Evolutionary conservation across 140 eudicot genomes (phyloP), one percentile per base, ranked within the genome.

Genomic region (Cichorium intybus): DNA sequence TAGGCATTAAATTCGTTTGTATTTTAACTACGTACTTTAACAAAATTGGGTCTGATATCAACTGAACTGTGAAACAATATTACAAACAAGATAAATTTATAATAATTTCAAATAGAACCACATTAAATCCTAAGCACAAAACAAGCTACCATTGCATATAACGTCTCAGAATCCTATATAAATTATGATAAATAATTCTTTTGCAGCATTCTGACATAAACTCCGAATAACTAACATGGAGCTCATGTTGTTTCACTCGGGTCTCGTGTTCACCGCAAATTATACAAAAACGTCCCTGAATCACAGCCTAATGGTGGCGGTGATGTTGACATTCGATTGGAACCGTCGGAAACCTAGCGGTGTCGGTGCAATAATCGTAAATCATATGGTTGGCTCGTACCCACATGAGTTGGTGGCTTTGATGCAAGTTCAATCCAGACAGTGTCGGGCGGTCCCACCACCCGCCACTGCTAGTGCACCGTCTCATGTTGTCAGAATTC

Each of bases 401-500:
- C 97, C 97, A 90, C 2, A 79, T 15, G 39, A 90, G 77, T 71
- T 90, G 94, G 69, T 90, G 97, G 74, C 69, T 84, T 66, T 90
- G 97, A 58, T 90, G 97, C 53, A 87, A 29, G 47, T 64, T 90
- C 52, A 90, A 60, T 77, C 84, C 97, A 9, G 94, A 76, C 81
- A 87, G n/a, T 16, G 77, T 73, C 0, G 97, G 95, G 21, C 82
- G 78, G 23, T 81, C 95, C 97, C 97, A 86, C 95, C 97, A 90
- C 5, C 82, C 82, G 6, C 74, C 78, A 12, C 82, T 54, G 55
- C 66, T 86, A 4, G 77, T 50, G 69, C 95, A 84, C 43, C 85
- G 66, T 35, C 60, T 73, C 0, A 74, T 60, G 24, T 68, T 82
- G 14, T 90, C 95, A 5, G 64, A 60, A 16, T 84, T 82, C 0